Evolutionary conservation across 176 grass and related monocot genomes (phyloP), one percentile per base, ranked within the genome.

Genomic region (Phoenix roebelenii): DNA sequence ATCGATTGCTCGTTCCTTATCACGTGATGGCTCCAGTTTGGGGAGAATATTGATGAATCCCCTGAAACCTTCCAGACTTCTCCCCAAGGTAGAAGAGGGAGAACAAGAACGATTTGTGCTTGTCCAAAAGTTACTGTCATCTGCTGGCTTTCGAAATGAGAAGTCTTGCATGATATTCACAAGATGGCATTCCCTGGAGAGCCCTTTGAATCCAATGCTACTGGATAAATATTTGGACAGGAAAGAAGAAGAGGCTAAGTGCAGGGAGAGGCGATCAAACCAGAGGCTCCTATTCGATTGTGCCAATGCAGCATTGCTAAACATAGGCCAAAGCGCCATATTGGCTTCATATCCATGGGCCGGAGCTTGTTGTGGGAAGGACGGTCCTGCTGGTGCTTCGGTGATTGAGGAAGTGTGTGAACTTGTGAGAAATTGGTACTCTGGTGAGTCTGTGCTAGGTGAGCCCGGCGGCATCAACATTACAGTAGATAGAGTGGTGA

Each of bases 21-120:
- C 84, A 4, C 73, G 81, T 76, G 81, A 80, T 64, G 68, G 68
- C 63, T 81, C 81, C 58, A 71, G 76, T 19, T 53, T 71, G 3
- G 84, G 88, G 78, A 70, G 59, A 25, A 72, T 73, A 65, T 98
- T 88, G 0, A 80, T 81, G 48, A 92, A 92, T 81, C 83, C 93
- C 28, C 66, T 83, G 75, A 83, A 85, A 55, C 74, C 90, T 64
- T 88, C 79, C 18, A 76, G 73, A 28, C 72, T 85, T 80, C 83
- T 98, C 66, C 85, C 93, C 0, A 88, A 83, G 70, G 93, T 79
- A 54, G 93, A 98, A 16, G 84, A 92, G 20, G 20, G 20, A 64
- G 93, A 98, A 58, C 78, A 85, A 24, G 79, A 98, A 52, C 79
- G 69, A 1, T 75, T 78, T 55, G 74, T 71, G 1, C 85, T 85